Percentiles rank a stretch among this genome's conserved stretches.
These are phyloP conservation scores for Penicillium riverlandense DNA, from an alignment of 495 filamentous ascomycete species.

Conservation along the genomic window DNA sequence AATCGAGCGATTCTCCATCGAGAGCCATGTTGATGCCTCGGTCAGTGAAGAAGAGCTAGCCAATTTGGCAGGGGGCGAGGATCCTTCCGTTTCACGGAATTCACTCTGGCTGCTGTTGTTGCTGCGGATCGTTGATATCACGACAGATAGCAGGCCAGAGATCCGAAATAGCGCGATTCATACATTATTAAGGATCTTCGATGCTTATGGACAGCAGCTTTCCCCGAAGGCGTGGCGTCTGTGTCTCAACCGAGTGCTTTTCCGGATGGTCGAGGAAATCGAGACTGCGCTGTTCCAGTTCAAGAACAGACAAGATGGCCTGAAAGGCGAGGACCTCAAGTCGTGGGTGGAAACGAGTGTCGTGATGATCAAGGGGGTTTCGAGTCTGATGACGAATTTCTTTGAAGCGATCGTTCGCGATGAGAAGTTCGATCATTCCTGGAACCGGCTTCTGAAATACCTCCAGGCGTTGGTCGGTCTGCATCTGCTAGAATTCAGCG, in stretches of 20 bases:
- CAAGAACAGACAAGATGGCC: slow-evolving; percentile 13
- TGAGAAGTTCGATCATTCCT: slow-evolving; percentile 52
- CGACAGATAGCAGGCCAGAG: slow-evolving; percentile 72
- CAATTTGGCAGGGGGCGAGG: slow-evolving; percentile 22
- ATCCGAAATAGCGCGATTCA: slow-evolving; percentile 88
- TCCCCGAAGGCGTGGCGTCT: slow-evolving; percentile 73
- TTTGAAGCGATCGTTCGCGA: slow-evolving; percentile 53
- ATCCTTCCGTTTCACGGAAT: slow-evolving; percentile 34
- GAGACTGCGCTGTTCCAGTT: slow-evolving; percentile 16
- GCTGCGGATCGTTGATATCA: slow-evolving; percentile 67
- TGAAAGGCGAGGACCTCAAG: slow-evolving; percentile 25
- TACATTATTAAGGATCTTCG: slow-evolving; percentile 84
- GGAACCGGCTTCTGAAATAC: slow-evolving; percentile 61
- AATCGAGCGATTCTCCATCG: slow-evolving; percentile 38
- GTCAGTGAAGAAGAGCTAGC: slow-evolving; percentile 35
- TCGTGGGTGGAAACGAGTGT: slow-evolving; percentile 75
- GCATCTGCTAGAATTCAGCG: slow-evolving; percentile 59
- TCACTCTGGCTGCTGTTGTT: slow-evolving; percentile 82
- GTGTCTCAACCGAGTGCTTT: slow-evolving; percentile 73
- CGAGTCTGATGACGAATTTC: slow-evolving; percentile 60
- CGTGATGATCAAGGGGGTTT: slow-evolving; percentile 62
- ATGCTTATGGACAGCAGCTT: slow-evolving; percentile 79
- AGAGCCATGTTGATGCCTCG: slow-evolving; percentile 29
- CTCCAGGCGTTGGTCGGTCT: slow-evolving; percentile 54
- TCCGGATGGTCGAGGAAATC: slow-evolving; percentile 58